Base-by-base conservation (phyloP, 2,329 filamentous ascomycete genomes). In the Anisogramma anomala region DNA sequence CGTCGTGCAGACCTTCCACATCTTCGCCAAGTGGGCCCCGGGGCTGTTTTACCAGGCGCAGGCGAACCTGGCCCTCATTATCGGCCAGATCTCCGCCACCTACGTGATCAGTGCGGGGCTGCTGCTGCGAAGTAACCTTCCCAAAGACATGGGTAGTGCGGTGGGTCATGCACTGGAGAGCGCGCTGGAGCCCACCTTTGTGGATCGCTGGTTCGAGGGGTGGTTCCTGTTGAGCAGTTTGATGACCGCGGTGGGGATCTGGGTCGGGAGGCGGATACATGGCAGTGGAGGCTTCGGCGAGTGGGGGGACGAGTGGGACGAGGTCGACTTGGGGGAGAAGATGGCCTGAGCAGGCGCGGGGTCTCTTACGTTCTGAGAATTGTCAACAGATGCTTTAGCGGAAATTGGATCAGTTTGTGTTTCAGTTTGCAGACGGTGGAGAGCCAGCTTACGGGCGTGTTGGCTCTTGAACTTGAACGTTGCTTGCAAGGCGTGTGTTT, bases 191-290 rank as follows among this genome's bases (percentile, higher is more conserved):
- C 75, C 76, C 6, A 67, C 68, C 0, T 85, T 84, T 52, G 81
- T 84, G 4, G 79, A 93, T 53, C 69, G 74, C 22, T 94, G 86
- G 86, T 94, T 94, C 51, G 86, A 94, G 58, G 79, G 77, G 6
- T 89, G 85, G 79, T 94, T 93, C 58, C 59, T 94, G 42, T 56
- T 78, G 3, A 80, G 81, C 4, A 82, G 79, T 47, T 63, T 68
- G 0, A 54, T 71, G 10, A 91, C 85, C 1, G 77, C 71, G 1
- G 54, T 73, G n/a, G 84, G 83, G 0, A 77, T 93, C 17, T 84
- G 81, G 69, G 56, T 87, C 3, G 82, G 82, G 0, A 69, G 76
- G 47, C 79, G 75, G 55, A 63, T 85, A 2, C 64, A 61, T 0
- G 61, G 63, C 3, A 58, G 50, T 33, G 52, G 56, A 27, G 48